Base-by-base conservation (phyloP, 1,139 yeast species). In the Yamadazyma taylorii region DNA sequence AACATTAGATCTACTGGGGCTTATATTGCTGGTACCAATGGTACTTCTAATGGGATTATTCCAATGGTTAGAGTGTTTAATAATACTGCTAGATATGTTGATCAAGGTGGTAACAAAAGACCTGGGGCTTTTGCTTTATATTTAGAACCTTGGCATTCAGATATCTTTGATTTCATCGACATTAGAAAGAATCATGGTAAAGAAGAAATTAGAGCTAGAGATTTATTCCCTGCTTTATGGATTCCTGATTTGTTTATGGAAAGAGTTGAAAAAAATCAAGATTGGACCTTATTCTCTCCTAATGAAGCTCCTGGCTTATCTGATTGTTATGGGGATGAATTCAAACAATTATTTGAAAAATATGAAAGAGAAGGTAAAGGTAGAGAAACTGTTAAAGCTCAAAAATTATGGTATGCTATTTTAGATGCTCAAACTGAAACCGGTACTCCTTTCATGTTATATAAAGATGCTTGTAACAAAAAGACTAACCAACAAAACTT, bases 61-160 rank as follows among this genome's bases (percentile, higher is more conserved):
- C 96, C 96, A 34, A 87, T 87, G 96, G 75, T 87, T 39, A 78
- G 95, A 53, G 96, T 87, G 19, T 87, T 78, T 71, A 87, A 87
- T 72, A 86, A 86, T 65, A 86, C 96, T 40, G 96, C 96, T 23
- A 78, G 96, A 58, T 87, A 87, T 53, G 96, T 87, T 35, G 96
- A 87, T 55, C 96, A 87, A 69, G 96, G 96, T 58, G 96, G 96
- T 52, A 87, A 87, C 70, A 88, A 88, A 63, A 79, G 96, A 58
- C 96, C 96, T 2, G 96, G 96, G 55, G 96, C 96, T 11, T 85
- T 87, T 61, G 95, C 96, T 30, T 66, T 87, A 40, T 87, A 87
- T 61, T 69, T 87, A 41, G 96, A 87, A 66, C 95, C 96, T 49
- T 87, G 96, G 96, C 96, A 87, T 56, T 78, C 87, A 17, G 96